These are phyloP conservation scores for Starmerella apis DNA, from an alignment of 805 yeast genomes.

Conservation along the genomic window DNA sequence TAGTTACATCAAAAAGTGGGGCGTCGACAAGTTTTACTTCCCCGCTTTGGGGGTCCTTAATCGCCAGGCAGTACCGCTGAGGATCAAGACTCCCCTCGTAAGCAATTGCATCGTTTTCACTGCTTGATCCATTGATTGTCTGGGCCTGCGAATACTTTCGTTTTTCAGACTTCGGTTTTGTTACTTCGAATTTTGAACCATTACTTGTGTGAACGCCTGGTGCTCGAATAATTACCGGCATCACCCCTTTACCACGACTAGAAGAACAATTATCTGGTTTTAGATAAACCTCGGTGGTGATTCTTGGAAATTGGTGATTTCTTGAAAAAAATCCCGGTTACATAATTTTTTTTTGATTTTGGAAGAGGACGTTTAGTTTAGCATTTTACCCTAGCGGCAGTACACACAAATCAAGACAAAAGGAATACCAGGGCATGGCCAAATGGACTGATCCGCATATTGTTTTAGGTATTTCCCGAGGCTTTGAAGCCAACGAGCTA, in stretches of 20 bases:
- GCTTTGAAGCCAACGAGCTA: conserved; percentile 36
- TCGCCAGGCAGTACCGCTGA: conserved; percentile 57
- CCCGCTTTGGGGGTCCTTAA: conserved; percentile 59
- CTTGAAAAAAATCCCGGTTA: conserved; percentile 1
- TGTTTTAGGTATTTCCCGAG: conserved; percentile 41
- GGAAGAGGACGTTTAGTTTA: no score
- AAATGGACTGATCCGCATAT: conserved; percentile 38
- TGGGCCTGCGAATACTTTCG: conserved; percentile 25
- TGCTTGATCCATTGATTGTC: conserved; percentile 61
- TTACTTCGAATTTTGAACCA: conserved; percentile 52
- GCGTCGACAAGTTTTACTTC: conserved; percentile 53
- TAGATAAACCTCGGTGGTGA: neutral
- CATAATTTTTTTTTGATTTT: conserved; percentile 5
- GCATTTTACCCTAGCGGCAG: neutral
- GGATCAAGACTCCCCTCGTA: conserved; percentile 47
- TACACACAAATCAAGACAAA: no score
- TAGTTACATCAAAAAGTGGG: conserved; percentile 53
- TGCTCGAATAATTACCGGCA: conserved; percentile 57
- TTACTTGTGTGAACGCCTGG: conserved; percentile 59
- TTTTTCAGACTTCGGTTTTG: conserved; percentile 35
- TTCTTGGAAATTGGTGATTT: neutral
- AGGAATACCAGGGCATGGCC: conserved; percentile 5
- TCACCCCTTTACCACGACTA: neutral
- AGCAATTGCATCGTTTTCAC: conserved; percentile 46
- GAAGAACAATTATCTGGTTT: neutral